Percentiles rank a stretch among this genome's conserved stretches.
phyloP scores from a whole-genome alignment of 2,329 filamentous ascomycete species.

The Sarocladiaceae sp. region DNA sequence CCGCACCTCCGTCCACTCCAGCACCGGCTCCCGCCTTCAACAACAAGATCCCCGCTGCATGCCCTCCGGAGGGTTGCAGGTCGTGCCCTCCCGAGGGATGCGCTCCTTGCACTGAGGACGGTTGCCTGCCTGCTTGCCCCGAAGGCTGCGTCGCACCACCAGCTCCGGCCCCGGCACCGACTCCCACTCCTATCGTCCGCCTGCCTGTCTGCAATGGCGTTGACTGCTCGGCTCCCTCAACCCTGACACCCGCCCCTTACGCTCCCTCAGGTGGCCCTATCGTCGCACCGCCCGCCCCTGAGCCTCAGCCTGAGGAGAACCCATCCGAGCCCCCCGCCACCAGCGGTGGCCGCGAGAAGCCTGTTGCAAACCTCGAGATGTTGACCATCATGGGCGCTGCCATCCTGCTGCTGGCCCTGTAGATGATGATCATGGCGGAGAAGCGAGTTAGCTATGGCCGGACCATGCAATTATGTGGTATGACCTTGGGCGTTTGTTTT shows the following conservation, averaged over 20 bases:
- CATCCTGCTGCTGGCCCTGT: neutral
- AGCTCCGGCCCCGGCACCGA: constrained; percentile 9
- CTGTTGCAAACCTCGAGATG: neutral
- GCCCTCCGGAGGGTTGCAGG: constrained; percentile 7
- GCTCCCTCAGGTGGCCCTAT: neutral
- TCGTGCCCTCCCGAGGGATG: constrained; percentile 5
- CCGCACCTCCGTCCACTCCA: neutral
- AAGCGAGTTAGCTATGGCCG: too few species aligned
- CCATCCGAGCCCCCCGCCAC: neutral
- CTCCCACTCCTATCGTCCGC: neutral
- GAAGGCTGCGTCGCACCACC: constrained; percentile 9
- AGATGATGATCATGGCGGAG: neutral
- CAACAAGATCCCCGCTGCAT: neutral
- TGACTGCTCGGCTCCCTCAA: too few species aligned
- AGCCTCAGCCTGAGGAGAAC: neutral
- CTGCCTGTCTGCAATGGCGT: neutral
- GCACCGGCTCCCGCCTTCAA: neutral
- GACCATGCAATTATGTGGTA: constrained; percentile 6
- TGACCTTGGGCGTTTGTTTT: constrained; percentile 8
- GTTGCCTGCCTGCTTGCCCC: constrained; percentile 6
- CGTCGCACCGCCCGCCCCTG: neutral
- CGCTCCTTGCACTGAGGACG: constrained; percentile 3
- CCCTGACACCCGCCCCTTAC: neutral
- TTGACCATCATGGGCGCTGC: constrained; percentile 4
- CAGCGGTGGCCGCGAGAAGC: neutral